Conservation (phyloP, 345 rosid species). For the Adansonia digitata region DNA sequence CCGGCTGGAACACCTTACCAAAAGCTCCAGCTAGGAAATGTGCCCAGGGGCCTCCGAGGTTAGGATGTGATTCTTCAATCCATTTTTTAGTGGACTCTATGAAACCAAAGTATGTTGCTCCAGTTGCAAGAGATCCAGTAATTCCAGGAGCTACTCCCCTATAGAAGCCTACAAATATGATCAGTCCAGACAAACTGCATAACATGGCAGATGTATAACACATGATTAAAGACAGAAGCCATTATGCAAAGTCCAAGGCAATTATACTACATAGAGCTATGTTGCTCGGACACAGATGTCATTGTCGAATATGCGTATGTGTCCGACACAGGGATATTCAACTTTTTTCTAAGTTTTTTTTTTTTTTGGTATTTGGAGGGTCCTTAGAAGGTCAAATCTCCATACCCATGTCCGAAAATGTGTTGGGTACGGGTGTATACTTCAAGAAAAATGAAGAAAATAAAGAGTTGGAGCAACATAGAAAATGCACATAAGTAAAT, state of each 20-base stretch:
- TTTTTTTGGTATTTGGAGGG: no score
- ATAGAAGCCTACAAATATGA: slow-evolving; percentile 61
- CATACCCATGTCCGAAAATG: no score
- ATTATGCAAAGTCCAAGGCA: neutral
- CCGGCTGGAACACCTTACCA: slow-evolving; percentile 40
- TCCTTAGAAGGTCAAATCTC: no score
- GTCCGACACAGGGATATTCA: no score
- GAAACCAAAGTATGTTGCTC: slow-evolving; percentile 94
- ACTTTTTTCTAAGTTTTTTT: no score
- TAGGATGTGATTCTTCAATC: slow-evolving; percentile 86
- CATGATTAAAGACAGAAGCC: neutral
- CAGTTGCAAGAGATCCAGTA: slow-evolving; percentile 90
- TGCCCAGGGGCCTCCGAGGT: slow-evolving; percentile 83
- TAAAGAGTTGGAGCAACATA: no score
- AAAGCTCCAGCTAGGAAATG: slow-evolving; percentile 89
- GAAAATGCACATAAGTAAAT: neutral
- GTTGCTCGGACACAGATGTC: no score
- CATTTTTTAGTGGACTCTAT: slow-evolving; percentile 90
- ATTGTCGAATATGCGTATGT: no score
- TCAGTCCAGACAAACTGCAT: slow-evolving; percentile 21
- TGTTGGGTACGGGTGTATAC: no score
- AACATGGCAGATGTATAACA: neutral
- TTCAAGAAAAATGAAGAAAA: no score
- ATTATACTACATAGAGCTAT: neutral
- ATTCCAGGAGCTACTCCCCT: slow-evolving; percentile 84